Base-by-base conservation (phyloP, 345 rosid genomes). In the Acer yangbiense region DNA sequence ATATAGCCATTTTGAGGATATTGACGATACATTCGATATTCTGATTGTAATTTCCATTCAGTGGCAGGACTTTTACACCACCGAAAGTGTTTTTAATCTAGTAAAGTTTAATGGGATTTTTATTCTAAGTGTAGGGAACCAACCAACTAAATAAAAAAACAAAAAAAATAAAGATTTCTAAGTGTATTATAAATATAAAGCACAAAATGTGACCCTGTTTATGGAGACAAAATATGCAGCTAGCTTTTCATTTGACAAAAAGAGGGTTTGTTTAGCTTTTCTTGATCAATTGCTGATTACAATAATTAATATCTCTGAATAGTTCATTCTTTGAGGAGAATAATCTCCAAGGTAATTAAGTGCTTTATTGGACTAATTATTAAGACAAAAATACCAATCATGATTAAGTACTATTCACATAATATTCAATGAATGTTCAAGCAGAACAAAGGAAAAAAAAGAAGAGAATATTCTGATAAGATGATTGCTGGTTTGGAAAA, bases 321-420 rank as follows among this genome's bases (percentile, higher is more conserved):
- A 44, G 17, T 16, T 60, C 9, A 6, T 54, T 54, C 50, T 14
- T 35, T 39, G 76, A 60, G 48, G 39, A 23, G 25, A 25, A 65
- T 81, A 74, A 81, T 75, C 81, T 83, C 35, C 63, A 70, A 71
- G 10, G 48, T 73, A 74, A 79, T 84, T 78, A 75, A 83, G 55
- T 79, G 84, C 69, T 71, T 9, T 16, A 50, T 79, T 77, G 87
- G 77, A 82, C 79, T 76, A 35, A 73, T 68, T 48, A 78, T 65
- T 21, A 62, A 78, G 84, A 83, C 83, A 82, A 83, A 73, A 46
- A 32, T 72, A 54, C 67, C 71, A 65, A 75, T 81, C 69, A 84
- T 82, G 66, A 46, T 65, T 61, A 12, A 50, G 61, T 66, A 73
- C 32, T 62, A 50, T 65, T 60, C 48, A 64, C 68, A n/a, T 29